Conservation (phyloP, 2,329 filamentous ascomycete genomes). For the Byssoonygena ceratinophila region DNA sequence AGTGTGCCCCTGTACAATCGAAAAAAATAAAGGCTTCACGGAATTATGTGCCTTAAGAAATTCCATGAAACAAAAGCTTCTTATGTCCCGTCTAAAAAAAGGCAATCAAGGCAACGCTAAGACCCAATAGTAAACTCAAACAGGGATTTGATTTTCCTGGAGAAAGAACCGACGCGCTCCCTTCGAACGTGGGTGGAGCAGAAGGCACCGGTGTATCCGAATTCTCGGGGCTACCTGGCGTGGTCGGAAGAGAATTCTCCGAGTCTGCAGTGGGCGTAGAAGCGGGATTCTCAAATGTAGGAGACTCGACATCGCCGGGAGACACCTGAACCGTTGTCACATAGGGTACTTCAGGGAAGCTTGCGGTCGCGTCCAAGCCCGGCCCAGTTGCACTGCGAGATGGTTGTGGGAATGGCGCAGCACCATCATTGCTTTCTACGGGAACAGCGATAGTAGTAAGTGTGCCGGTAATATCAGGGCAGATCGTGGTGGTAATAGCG, state of each 20-base stretch:
- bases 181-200: neutral
- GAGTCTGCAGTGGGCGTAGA: neutral
- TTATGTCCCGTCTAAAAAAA: too few species aligned
- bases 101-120: neutral
- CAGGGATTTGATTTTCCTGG: neutral
- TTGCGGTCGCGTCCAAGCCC: neutral
- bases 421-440: neutral
- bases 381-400: neutral
- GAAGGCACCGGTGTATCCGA: neutral
- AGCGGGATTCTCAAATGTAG: neutral
- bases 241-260: neutral
- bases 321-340: neutral
- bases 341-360: neutral
- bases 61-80: too few species aligned
- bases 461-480: neutral
- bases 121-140: neutral
- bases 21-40: too few species aligned
- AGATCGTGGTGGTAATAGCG: constrained; percentile 5
- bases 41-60: too few species aligned
- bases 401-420: neutral
- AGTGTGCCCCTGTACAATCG: too few species aligned
- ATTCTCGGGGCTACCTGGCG: neutral
- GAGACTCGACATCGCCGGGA: neutral
- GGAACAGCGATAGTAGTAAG: neutral
- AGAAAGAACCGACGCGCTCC: neutral